phyloP scores from a whole-genome alignment of 805 yeast species.

The Tetrapisispora pingtungensis region DNA sequence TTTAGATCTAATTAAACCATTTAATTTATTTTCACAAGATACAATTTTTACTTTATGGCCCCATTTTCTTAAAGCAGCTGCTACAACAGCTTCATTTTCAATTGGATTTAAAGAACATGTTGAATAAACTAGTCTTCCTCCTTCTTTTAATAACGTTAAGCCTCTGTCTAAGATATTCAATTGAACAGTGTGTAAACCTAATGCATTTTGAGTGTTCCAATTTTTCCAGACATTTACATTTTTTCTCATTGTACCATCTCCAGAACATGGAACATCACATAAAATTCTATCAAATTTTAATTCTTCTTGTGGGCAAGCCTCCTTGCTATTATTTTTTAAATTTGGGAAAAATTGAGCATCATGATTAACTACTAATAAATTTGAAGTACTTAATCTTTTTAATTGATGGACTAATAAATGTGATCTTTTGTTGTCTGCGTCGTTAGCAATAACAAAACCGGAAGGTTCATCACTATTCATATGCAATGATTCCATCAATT shows the following conservation, averaged over 20 bases:
- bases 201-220: conserved; percentile 80
- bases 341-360: conserved; percentile 95
- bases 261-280: conserved; percentile 98
- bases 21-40: conserved; percentile 58
- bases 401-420: conserved; percentile 97
- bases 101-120: conserved; percentile 94
- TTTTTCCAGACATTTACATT: conserved; percentile 93
- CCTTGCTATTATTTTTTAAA: conserved; percentile 34
- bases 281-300: conserved; percentile 78
- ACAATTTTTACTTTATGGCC: conserved; percentile 59
- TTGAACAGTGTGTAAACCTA: conserved; percentile 86
- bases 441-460: conserved; percentile 93
- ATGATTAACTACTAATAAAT: conserved; percentile 87
- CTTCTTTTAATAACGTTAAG: conserved; percentile 72
- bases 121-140: conserved; percentile 90
- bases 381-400: conserved; percentile 86
- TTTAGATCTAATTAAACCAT: conserved; percentile 63
- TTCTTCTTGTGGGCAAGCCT: conserved; percentile 19
- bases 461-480: conserved; percentile 51
- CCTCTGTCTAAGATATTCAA: conserved; percentile 84
- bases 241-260: conserved; percentile 97
- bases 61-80: conserved; percentile 78
- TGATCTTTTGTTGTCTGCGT: conserved; percentile 87
- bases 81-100: conserved; percentile 95
- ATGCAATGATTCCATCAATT: conserved; percentile 84